Conservation (phyloP, 2,329 filamentous ascomycete genomes). For the Nectriaceae sp. region DNA sequence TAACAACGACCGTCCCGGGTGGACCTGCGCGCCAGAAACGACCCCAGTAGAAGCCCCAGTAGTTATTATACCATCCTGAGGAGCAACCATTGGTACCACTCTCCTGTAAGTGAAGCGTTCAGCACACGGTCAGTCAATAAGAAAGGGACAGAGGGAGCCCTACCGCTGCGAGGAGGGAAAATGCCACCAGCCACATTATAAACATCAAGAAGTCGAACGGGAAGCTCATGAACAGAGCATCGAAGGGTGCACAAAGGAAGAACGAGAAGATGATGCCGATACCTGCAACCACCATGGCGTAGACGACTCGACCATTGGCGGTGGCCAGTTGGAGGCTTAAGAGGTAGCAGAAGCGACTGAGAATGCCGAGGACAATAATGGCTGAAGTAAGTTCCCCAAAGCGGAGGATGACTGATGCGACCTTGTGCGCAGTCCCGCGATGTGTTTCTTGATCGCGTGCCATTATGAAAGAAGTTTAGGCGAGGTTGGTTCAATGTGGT, state of each 20-base stretch:
- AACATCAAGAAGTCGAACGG: slow-evolving; percentile 29
- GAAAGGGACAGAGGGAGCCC: background rate
- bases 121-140: background rate
- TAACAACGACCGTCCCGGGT: slow-evolving; percentile 7
- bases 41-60: slow-evolving; percentile 33
- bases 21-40: slow-evolving; percentile 17
- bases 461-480: slow-evolving; percentile 1
- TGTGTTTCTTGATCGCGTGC: background rate
- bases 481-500: background rate
- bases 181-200: slow-evolving; percentile 31
- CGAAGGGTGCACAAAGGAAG: slow-evolving; percentile 22
- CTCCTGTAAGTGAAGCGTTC: slow-evolving; percentile 7
- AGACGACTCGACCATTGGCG: slow-evolving; percentile 22
- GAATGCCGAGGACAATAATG: slow-evolving; percentile 27
- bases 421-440: slow-evolving; percentile 18
- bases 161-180: slow-evolving; percentile 25
- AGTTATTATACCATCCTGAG: slow-evolving; percentile 22
- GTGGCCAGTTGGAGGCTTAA: slow-evolving; percentile 9
- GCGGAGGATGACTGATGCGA: slow-evolving; percentile 20
- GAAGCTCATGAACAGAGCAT: slow-evolving; percentile 22
- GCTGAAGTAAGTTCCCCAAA: slow-evolving; percentile 18
- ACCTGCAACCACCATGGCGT: slow-evolving; percentile 27
- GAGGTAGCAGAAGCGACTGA: slow-evolving; percentile 21
- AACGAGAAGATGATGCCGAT: slow-evolving; percentile 29
- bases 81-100: slow-evolving; percentile 13